Evolutionary conservation across 441 rosid genomes (phyloP).

Genomic region (Pelargonium myrrhifolium): DNA sequence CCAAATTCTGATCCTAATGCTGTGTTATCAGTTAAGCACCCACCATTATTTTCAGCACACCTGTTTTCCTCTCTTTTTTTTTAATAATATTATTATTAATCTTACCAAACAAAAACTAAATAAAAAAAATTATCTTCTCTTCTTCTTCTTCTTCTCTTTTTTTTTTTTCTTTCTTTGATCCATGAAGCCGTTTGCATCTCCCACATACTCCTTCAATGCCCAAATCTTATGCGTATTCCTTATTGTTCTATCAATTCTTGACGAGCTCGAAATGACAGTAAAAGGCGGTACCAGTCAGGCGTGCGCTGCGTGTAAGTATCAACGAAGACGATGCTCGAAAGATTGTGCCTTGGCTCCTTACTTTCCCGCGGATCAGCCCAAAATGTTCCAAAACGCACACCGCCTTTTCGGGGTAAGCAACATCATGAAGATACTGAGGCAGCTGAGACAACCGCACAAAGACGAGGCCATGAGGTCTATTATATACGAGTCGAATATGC

Average conservation of each 20-base stretch:
- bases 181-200: not conserved
- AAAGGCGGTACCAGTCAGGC: slow-evolving; percentile 81
- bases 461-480: slow-evolving; percentile 74
- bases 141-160: not conserved
- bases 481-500: slow-evolving; percentile 55
- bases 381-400: slow-evolving; percentile 70
- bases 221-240: not conserved
- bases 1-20: too few relatives aligned
- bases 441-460: slow-evolving; percentile 36
- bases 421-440: slow-evolving; percentile 46
- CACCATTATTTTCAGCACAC: too few relatives aligned
- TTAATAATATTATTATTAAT: not conserved
- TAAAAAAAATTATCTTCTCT: too few relatives aligned
- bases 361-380: slow-evolving; percentile 66
- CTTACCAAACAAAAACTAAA: not conserved
- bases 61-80: not conserved
- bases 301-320: slow-evolving; percentile 90
- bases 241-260: not conserved
- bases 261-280: slow-evolving; percentile 42
- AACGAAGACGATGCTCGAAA: slow-evolving; percentile 52
- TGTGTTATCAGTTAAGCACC: too few relatives aligned
- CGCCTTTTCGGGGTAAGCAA: slow-evolving; percentile 72
- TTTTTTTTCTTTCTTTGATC: not conserved
- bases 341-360: slow-evolving; percentile 69
- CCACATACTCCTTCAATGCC: not conserved